Base-by-base conservation (phyloP, 2,329 filamentous ascomycete species). In the Penicillium digitatum region DNA sequence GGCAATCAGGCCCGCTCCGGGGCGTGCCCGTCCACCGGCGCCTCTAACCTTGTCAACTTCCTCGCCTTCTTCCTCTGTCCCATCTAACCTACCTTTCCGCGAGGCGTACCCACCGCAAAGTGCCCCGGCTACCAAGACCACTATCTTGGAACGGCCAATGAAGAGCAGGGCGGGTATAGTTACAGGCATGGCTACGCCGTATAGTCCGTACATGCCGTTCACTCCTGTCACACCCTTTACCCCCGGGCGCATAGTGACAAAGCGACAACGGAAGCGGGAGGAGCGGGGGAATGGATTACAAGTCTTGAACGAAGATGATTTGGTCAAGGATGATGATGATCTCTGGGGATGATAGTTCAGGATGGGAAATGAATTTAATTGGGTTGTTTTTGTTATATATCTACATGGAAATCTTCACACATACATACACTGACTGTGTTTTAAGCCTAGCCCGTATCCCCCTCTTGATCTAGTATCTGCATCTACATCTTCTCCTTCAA, bases 121-220 rank as follows among this genome's bases (percentile, higher is more conserved):
- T 57, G 78, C 74, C 0, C 77, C 78, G 3, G 66, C 74, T 7
- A 80, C 78, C 40, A 79, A 79, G 62, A 79, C 77, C 0, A 79
- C 78, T 6, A 74, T 79, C 37, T 60, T 79, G 27, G 77, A 79
- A 52, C 71, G 76, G 12, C 75, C 76, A 7, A 61, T 67, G 39
- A 66, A 71, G 58, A 59, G 60, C 45, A 52, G 67, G 42, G 60
- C 66, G n/a, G 76, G 74, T 8, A 76, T 76, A 0, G 69, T 74
- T 39, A 79, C 78, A 0, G 77, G 78, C 5, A 67, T 79, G 45
- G 76, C 78, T 6, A 79, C 76, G 0, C 78, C 78, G 1, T 79
- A 80, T 52, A 79, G 75, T 58, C 76, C 78, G 7, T 80, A 80
- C 55, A 79, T 79, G 75, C 78, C 78, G 0, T 77, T 75, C 47